These are phyloP conservation scores for Whalleya microplaca DNA, from an alignment of 2,329 filamentous ascomycete genomes.

Conservation along the genomic window DNA sequence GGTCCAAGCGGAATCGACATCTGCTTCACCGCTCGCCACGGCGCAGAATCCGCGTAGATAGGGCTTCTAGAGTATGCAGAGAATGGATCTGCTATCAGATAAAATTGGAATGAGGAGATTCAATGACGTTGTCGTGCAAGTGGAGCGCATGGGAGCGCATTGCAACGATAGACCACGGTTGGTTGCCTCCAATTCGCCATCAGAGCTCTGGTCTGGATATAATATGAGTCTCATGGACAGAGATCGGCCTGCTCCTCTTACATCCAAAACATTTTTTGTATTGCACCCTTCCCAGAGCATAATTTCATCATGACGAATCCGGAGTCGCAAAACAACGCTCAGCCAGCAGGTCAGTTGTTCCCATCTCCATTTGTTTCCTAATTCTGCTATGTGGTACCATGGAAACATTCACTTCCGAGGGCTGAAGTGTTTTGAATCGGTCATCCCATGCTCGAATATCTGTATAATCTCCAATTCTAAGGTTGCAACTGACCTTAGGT, in stretches of 20 bases:
- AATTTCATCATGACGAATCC: constrained; percentile 27
- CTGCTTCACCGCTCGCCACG: too few species aligned
- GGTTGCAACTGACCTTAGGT: constrained; percentile 20
- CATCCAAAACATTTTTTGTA: constrained; percentile 26
- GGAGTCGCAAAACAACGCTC: constrained; percentile 24
- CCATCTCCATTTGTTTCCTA: constrained; percentile 10
- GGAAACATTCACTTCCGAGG: constrained; percentile 24
- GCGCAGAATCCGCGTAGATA: neutral
- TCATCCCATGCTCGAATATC: constrained; percentile 10
- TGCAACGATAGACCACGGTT: constrained; percentile 24
- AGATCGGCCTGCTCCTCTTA: constrained; percentile 23
- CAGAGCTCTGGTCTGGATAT: constrained; percentile 19
- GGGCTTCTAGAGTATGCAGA: constrained; percentile 4
- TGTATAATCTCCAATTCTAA: constrained; percentile 9
- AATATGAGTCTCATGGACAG: constrained; percentile 26
- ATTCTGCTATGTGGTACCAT: constrained; percentile 18
- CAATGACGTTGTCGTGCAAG: constrained; percentile 12
- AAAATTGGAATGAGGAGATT: neutral
- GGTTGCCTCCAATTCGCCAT: constrained; percentile 25
- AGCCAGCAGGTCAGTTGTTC: constrained; percentile 30
- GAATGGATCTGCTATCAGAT: constrained; percentile 1
- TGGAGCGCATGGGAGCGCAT: constrained; percentile 6
- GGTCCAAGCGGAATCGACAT: constrained; percentile 3
- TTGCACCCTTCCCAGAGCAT: constrained; percentile 19
- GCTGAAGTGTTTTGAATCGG: constrained; percentile 25